phyloP scores from a whole-genome alignment of 345 rosid genomes.

The Gossypium longicalyx region DNA sequence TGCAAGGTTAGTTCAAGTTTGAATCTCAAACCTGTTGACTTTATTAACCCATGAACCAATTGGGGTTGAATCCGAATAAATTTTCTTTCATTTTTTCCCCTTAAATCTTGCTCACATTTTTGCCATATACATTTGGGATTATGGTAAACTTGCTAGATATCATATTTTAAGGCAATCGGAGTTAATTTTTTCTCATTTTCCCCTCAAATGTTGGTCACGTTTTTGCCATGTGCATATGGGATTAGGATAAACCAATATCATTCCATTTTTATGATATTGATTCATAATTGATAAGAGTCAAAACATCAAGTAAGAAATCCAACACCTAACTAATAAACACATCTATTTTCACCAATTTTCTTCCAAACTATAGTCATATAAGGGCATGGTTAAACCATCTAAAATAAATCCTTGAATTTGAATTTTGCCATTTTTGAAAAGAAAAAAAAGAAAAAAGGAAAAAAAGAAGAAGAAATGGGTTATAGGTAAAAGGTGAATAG shows the following conservation, averaged over 20 bases:
- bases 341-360: too few relatives aligned
- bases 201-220: background rate
- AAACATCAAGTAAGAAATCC: background rate
- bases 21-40: background rate
- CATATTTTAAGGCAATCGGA: too few relatives aligned
- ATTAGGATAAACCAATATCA: background rate
- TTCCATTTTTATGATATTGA: background rate
- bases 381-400: too few relatives aligned
- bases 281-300: background rate
- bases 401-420: too few relatives aligned
- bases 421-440: background rate
- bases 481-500: too few relatives aligned
- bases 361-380: too few relatives aligned
- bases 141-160: background rate
- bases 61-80: background rate
- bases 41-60: too few relatives aligned
- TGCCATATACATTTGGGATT: background rate
- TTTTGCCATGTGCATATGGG: background rate
- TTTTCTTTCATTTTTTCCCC: background rate
- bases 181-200: background rate
- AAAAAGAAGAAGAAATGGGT: too few relatives aligned
- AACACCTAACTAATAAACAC: too few relatives aligned
- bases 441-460: too few relatives aligned
- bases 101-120: background rate
- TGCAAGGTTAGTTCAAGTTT: constrained; percentile 31